Conservation (phyloP, 805 yeast species). For the Pichia nanzhaoensis region DNA sequence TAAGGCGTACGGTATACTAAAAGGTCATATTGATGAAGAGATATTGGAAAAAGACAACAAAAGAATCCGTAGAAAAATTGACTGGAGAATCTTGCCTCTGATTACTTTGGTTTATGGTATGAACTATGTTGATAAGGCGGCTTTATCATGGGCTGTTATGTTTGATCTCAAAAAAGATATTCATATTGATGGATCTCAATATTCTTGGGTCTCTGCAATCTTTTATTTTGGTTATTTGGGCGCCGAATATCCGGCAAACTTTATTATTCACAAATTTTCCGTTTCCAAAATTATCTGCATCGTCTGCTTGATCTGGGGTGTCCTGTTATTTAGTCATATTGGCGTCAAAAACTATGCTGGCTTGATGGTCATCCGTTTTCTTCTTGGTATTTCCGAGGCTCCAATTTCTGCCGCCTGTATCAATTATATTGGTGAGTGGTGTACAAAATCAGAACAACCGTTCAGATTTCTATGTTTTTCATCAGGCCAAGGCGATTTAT, state of each 20-base stretch:
- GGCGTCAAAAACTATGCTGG: conserved; percentile 41
- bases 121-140: conserved; percentile 44
- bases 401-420: conserved; percentile 39
- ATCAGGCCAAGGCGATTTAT: conserved; percentile 38
- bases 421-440: conserved; percentile 43
- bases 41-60: conserved; percentile 22
- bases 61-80: conserved; percentile 26
- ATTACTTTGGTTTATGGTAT: conserved; percentile 21
- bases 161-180: conserved; percentile 42
- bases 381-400: conserved; percentile 32
- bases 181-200: conserved; percentile 34
- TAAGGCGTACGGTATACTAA: conserved; percentile 16
- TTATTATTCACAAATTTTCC: conserved; percentile 35
- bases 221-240: conserved; percentile 43
- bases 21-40: conserved; percentile 16
- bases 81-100: conserved; percentile 27
- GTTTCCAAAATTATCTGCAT: conserved; percentile 26
- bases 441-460: conserved; percentile 39
- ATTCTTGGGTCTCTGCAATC: conserved; percentile 40
- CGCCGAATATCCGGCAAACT: conserved; percentile 40
- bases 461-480: conserved; percentile 26
- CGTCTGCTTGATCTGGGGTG: conserved; percentile 30
- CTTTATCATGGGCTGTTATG: conserved; percentile 42
- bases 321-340: conserved; percentile 34
- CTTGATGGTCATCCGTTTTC: conserved; percentile 34